A percentile compares a stretch with the other conserved stretches of the same genome.
These are phyloP conservation scores for Fusarium floridanum DNA, from an alignment of 2,329 filamentous ascomycete genomes.

Conservation along the genomic window DNA sequence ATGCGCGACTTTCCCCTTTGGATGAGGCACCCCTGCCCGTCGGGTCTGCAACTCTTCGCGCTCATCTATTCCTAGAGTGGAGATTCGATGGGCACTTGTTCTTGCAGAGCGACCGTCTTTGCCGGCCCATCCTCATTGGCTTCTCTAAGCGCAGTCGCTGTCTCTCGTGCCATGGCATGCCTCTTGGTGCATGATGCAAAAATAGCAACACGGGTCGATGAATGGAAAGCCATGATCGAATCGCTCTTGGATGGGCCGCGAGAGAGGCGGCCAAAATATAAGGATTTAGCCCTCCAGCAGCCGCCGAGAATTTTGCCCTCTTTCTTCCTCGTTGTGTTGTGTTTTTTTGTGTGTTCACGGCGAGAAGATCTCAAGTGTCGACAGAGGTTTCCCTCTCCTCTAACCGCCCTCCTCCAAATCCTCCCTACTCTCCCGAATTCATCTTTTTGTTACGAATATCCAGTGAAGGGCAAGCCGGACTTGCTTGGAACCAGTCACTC, in stretches of 20 bases:
- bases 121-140: slow-evolving; percentile 57
- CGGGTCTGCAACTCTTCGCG: slow-evolving; percentile 40
- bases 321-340: slow-evolving; percentile 54
- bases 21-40: slow-evolving; percentile 33
- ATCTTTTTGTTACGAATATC: slow-evolving; percentile 43
- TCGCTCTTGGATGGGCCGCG: slow-evolving; percentile 52
- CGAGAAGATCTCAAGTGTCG: slow-evolving; percentile 65
- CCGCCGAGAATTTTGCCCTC: slow-evolving; percentile 56
- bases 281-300: slow-evolving; percentile 65
- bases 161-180: slow-evolving; percentile 46
- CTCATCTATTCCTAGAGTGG: slow-evolving; percentile 50
- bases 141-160: slow-evolving; percentile 61
- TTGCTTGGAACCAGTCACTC: slow-evolving; percentile 69
- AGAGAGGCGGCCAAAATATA: slow-evolving; percentile 67
- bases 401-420: slow-evolving; percentile 52
- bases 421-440: slow-evolving; percentile 43
- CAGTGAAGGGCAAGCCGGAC: slow-evolving; percentile 69
- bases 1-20: slow-evolving; percentile 50
- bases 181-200: slow-evolving; percentile 51
- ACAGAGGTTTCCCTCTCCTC: slow-evolving; percentile 53
- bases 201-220: slow-evolving; percentile 52
- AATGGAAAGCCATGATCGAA: slow-evolving; percentile 43
- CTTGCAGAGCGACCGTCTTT: slow-evolving; percentile 40
- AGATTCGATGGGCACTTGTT: slow-evolving; percentile 35
- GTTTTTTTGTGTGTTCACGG: slow-evolving; percentile 45